Conservation (phyloP, 2,329 filamentous ascomycete species). For the Phoma sp. region DNA sequence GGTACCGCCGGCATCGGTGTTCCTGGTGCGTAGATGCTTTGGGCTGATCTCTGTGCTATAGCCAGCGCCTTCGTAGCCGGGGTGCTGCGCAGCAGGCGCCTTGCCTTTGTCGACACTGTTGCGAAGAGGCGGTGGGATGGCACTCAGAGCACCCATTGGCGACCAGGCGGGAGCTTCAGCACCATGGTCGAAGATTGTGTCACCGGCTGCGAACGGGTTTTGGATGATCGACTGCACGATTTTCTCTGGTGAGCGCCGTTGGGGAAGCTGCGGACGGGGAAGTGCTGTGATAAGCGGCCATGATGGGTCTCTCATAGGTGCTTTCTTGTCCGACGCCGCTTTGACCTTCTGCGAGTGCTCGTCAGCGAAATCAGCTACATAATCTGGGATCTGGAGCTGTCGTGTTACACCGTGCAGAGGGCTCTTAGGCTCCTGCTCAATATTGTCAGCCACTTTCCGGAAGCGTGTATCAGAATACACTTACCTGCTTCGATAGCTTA, state of each 20-base stretch:
- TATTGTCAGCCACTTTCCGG: not conserved
- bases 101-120: not conserved
- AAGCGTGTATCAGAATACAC: not conserved
- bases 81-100: too few species aligned
- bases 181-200: not conserved
- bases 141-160: slow-evolving; percentile 25
- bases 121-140: slow-evolving; percentile 26
- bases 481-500: slow-evolving; percentile 9
- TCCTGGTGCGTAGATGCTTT: too few species aligned
- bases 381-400: slow-evolving; percentile 18
- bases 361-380: not conserved
- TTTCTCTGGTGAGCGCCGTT: slow-evolving; percentile 18
- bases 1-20: not conserved
- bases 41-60: slow-evolving; percentile 27
- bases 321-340: not conserved
- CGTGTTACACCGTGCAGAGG: slow-evolving; percentile 31
- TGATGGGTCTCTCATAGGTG: not conserved
- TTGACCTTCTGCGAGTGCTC: too few species aligned
- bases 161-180: slow-evolving; percentile 14
- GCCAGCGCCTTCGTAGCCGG: slow-evolving; percentile 9
- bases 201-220: slow-evolving; percentile 18
- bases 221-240: slow-evolving; percentile 24
- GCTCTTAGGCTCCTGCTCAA: slow-evolving; percentile 22
- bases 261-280: slow-evolving; percentile 7
- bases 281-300: slow-evolving; percentile 1